These are phyloP conservation scores for Aspergillus sp. DNA, from an alignment of 2,329 filamentous ascomycete species.

Conservation along the genomic window DNA sequence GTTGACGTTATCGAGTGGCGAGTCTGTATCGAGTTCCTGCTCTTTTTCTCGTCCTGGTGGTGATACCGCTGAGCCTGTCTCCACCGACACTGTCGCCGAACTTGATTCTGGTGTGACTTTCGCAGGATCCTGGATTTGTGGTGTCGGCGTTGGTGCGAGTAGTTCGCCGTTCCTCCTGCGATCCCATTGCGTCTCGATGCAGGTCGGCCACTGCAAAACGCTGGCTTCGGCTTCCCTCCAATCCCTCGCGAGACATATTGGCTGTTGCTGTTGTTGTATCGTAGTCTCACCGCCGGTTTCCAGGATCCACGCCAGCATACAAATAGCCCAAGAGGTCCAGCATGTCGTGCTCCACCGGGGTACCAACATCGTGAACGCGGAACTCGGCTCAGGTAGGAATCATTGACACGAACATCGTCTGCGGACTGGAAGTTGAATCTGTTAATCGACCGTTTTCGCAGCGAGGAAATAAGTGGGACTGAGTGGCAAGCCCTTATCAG, in stretches of 20 bases:
- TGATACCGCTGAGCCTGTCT: not conserved
- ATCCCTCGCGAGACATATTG: conserved; percentile 21
- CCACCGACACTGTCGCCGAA: conserved; percentile 5
- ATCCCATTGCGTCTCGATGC: conserved; percentile 26
- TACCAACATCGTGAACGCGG: conserved; percentile 6
- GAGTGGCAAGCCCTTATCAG: conserved; percentile 7
- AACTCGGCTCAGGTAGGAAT: not conserved
- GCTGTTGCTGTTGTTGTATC: conserved; percentile 4
- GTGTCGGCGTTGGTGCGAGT: not conserved
- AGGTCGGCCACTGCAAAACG: conserved; percentile 27
- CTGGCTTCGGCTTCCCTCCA: conserved; percentile 20
- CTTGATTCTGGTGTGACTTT: not conserved
- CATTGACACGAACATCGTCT: conserved; percentile 6
- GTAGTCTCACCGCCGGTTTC: conserved; percentile 8
- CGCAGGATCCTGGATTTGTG: not conserved
- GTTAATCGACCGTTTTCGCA: not conserved
- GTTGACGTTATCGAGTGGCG: conserved; percentile 69
- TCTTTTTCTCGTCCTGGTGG: conserved; percentile 23
- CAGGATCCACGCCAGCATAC: conserved; percentile 13
- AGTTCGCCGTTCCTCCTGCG: not conserved
- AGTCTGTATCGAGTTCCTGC: conserved; percentile 61
- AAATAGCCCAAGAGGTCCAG: conserved; percentile 11
- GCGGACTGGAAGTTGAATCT: not conserved
- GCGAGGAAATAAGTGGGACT: not conserved
- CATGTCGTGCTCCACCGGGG: conserved; percentile 13